Evolutionary conservation across 1,284 basidiomycete species (phyloP), one percentile per base, ranked within the genome.

Genomic region (Irpex rosettiformis): DNA sequence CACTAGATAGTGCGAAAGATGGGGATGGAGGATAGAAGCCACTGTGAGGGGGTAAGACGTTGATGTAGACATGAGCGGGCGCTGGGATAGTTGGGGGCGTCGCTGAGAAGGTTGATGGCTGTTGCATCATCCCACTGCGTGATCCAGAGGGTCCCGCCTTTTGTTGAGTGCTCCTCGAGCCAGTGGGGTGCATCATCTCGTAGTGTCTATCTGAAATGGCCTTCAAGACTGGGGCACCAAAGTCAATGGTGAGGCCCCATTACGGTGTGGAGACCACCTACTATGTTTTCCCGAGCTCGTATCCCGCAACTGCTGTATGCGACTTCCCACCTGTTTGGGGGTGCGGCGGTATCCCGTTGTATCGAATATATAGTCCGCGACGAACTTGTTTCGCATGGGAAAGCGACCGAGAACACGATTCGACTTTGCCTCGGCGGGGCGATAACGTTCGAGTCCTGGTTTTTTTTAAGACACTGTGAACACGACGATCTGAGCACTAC

Each of bases 301-400:
- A 70, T 88, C 85, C 65, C 86, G 75, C 54, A 89, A 77, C 65
- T 89, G 86, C 68, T 89, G 87, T 33, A 89, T 75, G 54, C 86
- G 85, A 66, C 84, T 87, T 53, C 86, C 87, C 45, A 89, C 86
- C 70, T 89, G 87, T 68, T 89, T 89, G 29, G 86, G 80, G 8
- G 84, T 85, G 61, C 86, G 78, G 59, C 77, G 75, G 66, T 84
- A 80, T 37, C 86, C 85, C 1, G 86, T 89, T 60, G 77, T 78
- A 45, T 77, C 75, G 66, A 75, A 80, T 66, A 89, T 88, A 71
- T 85, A 84, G 62, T 88, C 84, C 47, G 86, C 85, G 64, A 89
- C 86, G 70, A 88, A 89, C 52, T 84, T 79, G 72, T 89, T 89
- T 57, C 88, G 77, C 77, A 85, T 83, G 37, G 88, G 88, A 68